Evolutionary conservation across 805 yeast species (phyloP), one percentile per base, ranked within the genome.

Genomic region (Zygotorulaspora florentina): DNA sequence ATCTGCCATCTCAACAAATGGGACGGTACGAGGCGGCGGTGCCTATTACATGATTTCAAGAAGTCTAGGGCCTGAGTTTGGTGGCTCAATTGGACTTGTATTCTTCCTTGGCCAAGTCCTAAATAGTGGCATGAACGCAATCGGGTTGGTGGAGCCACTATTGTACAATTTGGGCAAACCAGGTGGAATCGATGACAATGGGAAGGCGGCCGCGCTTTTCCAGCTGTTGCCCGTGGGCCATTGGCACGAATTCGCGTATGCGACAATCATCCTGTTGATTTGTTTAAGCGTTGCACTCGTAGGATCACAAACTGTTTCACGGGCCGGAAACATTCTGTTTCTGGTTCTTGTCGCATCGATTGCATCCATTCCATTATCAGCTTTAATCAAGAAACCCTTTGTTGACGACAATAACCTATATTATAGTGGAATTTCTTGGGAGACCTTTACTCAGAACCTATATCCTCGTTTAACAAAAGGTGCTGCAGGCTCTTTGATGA

Each of bases 11-110:
- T 88, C 97, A 2, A 93, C 99, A 1, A 93, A 93, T 61, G 99
- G 99, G 17, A 88, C 95, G 0, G 98, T 93, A 2, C 79, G 89
- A 55, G 98, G 98, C 11, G 99, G 99, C 12, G 99, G 99, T 39
- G 97, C 98, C 0, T 93, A 93, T 63, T 93, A 89, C 59, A 93
- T 93, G 97, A 88, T 93, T 48, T 85, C 96, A 28, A 75, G 99
- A 54, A 84, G 96, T 28, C 70, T 93, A 50, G 99, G 99, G 0
- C 96, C 97, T 3, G 99, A 93, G 63, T 93, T 93, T 67, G 99
- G 99, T 23, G 99, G 99, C 3, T 85, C 96, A 3, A 91, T 93
- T 52, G 99, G 99, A 1, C 74, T 93, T 25, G 91, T 93, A 18
- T 93, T 93, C 64, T 95, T 85, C 60, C 73, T 93, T 43, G 99